Evolutionary conservation across 768 basidiomycete genomes (phyloP).

Genomic region (Panaeolus papilionaceus): DNA sequence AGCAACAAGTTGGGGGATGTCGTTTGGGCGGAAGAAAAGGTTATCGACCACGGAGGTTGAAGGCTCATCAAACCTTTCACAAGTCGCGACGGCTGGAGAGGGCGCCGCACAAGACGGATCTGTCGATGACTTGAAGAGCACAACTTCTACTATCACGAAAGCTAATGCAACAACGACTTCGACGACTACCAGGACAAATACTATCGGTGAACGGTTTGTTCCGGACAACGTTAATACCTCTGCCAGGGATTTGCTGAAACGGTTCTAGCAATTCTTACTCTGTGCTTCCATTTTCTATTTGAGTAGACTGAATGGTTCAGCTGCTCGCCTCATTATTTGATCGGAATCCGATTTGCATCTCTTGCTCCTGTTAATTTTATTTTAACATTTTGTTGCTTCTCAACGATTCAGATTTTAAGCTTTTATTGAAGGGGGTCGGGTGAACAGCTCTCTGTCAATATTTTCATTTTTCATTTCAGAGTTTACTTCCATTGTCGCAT

Average conservation of each 20-base stretch:
- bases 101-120: constrained; percentile 36
- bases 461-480: neutral
- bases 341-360: constrained; percentile 11
- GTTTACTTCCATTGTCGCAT: constrained; percentile 12
- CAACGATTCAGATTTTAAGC: constrained; percentile 2
- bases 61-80: constrained; percentile 17
- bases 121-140: constrained; percentile 30
- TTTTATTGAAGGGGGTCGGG: constrained; percentile 2
- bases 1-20: constrained; percentile 69
- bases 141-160: constrained; percentile 10
- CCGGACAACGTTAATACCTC: constrained; percentile 6
- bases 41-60: constrained; percentile 5
- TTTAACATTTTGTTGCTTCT: constrained; percentile 16
- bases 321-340: constrained; percentile 3
- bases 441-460: neutral
- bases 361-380: constrained; percentile 14
- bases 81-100: constrained; percentile 26
- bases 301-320: neutral
- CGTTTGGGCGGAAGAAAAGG: constrained; percentile 65
- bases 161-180: neutral
- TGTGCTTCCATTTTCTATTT: constrained; percentile 7
- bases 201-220: constrained; percentile 14
- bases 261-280: constrained; percentile 17
- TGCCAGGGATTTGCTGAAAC: constrained; percentile 21
- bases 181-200: constrained; percentile 21